A percentile compares a stretch with the other conserved stretches of the same genome.
Evolutionary conservation across 306 rosid genomes (phyloP).

Genomic region (Dalbergia oliveri): DNA sequence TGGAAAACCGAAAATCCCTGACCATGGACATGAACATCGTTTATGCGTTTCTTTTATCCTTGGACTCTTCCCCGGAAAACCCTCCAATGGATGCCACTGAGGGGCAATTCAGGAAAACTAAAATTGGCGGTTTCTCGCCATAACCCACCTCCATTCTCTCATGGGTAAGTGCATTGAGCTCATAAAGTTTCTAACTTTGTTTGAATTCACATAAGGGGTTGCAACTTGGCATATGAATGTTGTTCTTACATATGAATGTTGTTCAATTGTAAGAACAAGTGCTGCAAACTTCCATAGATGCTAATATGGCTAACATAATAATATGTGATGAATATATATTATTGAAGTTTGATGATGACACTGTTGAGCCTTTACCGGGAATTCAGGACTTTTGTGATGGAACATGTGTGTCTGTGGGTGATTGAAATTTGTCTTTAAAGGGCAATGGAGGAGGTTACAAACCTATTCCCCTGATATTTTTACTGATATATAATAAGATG

Average conservation of each 20-base stretch:
- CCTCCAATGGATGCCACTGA: conserved; percentile 15
- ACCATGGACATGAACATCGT: not conserved
- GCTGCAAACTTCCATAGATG: not conserved
- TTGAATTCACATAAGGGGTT: not conserved
- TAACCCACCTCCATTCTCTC: not conserved
- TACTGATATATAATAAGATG: not conserved
- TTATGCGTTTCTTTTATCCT: not conserved
- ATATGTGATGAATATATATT: too few species aligned
- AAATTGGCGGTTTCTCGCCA: not conserved
- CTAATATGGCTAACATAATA: too few species aligned
- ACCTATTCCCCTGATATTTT: not conserved
- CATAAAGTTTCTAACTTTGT: not conserved
- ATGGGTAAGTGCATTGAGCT: not conserved
- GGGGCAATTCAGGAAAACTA: not conserved
- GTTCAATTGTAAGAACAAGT: not conserved
- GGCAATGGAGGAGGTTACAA: not conserved
- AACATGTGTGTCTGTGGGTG: not conserved
- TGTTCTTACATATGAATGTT: too few species aligned
- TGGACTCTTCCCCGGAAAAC: conserved; percentile 13
- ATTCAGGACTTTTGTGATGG: not conserved
- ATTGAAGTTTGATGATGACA: not conserved
- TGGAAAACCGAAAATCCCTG: not conserved
- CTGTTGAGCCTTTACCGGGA: not conserved
- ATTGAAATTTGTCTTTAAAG: not conserved
- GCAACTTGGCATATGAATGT: not conserved